phyloP scores from a whole-genome alignment of 805 yeast genomes.

The Wickerhamomyces chaumierensis region DNA sequence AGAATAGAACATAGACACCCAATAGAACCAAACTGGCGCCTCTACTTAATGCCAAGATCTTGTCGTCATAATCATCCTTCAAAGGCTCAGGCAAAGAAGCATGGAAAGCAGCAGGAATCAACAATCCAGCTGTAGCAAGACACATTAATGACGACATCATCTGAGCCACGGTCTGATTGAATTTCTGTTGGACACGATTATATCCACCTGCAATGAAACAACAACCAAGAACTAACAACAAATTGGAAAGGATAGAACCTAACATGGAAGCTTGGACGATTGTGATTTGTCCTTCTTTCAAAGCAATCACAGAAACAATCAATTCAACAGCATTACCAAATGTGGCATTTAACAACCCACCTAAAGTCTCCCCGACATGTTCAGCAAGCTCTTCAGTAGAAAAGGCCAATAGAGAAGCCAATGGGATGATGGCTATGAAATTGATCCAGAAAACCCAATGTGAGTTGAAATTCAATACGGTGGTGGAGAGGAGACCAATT shows the following conservation, averaged over 20 bases:
- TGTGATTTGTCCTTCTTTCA: slow-evolving; percentile 74
- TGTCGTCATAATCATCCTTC: slow-evolving; percentile 23
- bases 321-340: slow-evolving; percentile 97
- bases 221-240: slow-evolving; percentile 86
- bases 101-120: slow-evolving; percentile 94
- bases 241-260: slow-evolving; percentile 84
- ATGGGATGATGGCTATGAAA: slow-evolving; percentile 83
- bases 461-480: slow-evolving; percentile 40
- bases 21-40: slow-evolving; percentile 77
- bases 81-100: slow-evolving; percentile 45
- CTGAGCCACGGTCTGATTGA: slow-evolving; percentile 95
- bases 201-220: slow-evolving; percentile 91
- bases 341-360: slow-evolving; percentile 92
- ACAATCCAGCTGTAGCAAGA: slow-evolving; percentile 75
- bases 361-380: slow-evolving; percentile 82
- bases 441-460: slow-evolving; percentile 56
- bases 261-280: slow-evolving; percentile 97
- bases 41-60: slow-evolving; percentile 67
- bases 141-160: slow-evolving; percentile 94
- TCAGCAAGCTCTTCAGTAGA: slow-evolving; percentile 90
- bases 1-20: slow-evolving; percentile 63
- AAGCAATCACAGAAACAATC: slow-evolving; percentile 86
- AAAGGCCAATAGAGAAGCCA: slow-evolving; percentile 81
- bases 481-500: slow-evolving; percentile 69
- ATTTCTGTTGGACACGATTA: slow-evolving; percentile 73